Base-by-base conservation (phyloP, 2,329 filamentous ascomycete genomes). In the Dactylonectria macrodidyma region DNA sequence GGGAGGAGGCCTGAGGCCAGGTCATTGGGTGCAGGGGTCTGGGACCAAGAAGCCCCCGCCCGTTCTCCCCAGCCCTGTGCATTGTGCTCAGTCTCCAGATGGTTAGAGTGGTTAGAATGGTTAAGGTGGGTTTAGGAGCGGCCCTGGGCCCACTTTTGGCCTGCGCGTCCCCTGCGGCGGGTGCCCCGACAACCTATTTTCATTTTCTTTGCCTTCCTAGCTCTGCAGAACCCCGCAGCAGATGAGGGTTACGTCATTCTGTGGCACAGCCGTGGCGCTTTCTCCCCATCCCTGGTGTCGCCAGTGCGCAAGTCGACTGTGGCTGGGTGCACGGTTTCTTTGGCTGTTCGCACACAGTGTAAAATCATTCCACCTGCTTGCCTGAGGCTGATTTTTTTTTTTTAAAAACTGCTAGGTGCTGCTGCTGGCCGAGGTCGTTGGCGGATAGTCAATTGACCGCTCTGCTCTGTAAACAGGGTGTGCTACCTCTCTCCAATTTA, bases 51-150 rank as follows among this genome's bases (percentile, higher is more conserved):
- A 38, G 36, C 59, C 70, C 63, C 68, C 63, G 67, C 65, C 59
- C 59, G 67, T 71, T 70, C 66, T 54, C 67, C 30, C 73, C 68
- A 73, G 73, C 73, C 73, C 71, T 70, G 68, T 59, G 66, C 67
- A 59, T 47, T 68, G 56, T 54, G 62, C 56, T 33, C 48, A 30
- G 26, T 30, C 26, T 4, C 26, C 26, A 30, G 26, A 4, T 30
- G 26, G 26, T 7, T 30, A 30, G 26, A 30, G 26, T 30, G 26
- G 19, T 19, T 19, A 19, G 19, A 19, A 19, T 19, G 19, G 19
- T 19, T 19, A 19, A 19, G 19, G 19, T 19, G 19, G 19, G 19
- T 19, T 19, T 19, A 19, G 19, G 19, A 38, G 48, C 34, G 30
- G 56, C 38, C 61, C 11, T 36, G 41, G 16, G 36, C 62, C 51